These are phyloP conservation scores for Rhizomucor miehei DNA, from an alignment of 371 early-diverging fungal species.

Conservation along the genomic window DNA sequence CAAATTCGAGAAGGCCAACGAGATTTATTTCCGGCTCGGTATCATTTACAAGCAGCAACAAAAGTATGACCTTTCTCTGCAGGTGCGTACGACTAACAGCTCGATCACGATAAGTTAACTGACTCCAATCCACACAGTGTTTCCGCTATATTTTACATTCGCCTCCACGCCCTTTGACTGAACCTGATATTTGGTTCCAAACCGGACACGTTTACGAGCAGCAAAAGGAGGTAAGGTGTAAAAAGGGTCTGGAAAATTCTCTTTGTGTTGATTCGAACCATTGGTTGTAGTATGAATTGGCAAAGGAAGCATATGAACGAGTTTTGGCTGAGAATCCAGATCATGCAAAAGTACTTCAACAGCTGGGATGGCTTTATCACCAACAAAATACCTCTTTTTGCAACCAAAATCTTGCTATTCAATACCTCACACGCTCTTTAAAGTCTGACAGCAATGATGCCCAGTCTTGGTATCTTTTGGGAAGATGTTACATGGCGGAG, in stretches of 20 bases:
- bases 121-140: constrained; percentile 52
- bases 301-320: constrained; percentile 92
- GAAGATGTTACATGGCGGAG: constrained; percentile 96
- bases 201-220: constrained; percentile 97
- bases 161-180: constrained; percentile 95
- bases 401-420: constrained; percentile 83
- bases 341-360: constrained; percentile 94
- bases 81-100: constrained; percentile 42
- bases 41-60: constrained; percentile 97
- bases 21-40: constrained; percentile 96
- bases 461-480: constrained; percentile 94
- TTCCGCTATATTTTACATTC: constrained; percentile 86
- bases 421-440: constrained; percentile 78
- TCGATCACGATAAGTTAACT: not conserved
- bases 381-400: constrained; percentile 77
- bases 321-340: constrained; percentile 87
- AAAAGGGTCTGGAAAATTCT: not conserved
- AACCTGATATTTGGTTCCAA: constrained; percentile 96
- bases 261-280: not conserved
- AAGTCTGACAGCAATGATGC: constrained; percentile 90
- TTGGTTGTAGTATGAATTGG: constrained; percentile 58
- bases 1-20: constrained; percentile 93
- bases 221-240: constrained; percentile 74
- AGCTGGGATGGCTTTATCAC: constrained; percentile 95
- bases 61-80: constrained; percentile 82